Evolutionary conservation across 2,329 filamentous ascomycete genomes (phyloP).

Genomic region (Alternaria novae-zelandiae): DNA sequence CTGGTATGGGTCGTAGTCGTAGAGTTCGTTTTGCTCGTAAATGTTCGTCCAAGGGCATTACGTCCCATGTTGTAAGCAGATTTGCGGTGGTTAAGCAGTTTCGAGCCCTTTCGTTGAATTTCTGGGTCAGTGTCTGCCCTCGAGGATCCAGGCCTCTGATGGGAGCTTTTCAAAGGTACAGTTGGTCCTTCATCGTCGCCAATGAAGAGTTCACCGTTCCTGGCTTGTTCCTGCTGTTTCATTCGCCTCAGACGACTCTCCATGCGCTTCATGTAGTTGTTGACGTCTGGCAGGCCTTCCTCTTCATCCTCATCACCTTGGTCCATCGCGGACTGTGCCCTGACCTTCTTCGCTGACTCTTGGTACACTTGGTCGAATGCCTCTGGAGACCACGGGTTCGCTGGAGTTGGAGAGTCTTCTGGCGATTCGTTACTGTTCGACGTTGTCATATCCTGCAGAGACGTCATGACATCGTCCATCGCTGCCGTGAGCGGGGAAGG

Average conservation of each 20-base stretch:
- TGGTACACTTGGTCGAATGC: conserved; percentile 70
- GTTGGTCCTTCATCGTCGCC: conserved; percentile 56
- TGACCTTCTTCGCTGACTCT: conserved; percentile 48
- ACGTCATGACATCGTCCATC: conserved; percentile 98
- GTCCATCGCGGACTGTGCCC: conserved; percentile 75
- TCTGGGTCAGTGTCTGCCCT: conserved; percentile 37
- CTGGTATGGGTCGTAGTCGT: conserved; percentile 68
- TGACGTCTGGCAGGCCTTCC: conserved; percentile 72
- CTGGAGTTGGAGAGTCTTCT: conserved; percentile 63
- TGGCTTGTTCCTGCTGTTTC: conserved; percentile 58
- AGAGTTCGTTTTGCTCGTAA: conserved; percentile 86
- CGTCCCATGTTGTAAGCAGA: conserved; percentile 80
- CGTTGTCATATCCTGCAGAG: conserved; percentile 83
- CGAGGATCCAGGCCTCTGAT: conserved; percentile 51
- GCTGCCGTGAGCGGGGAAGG: conserved; percentile 91
- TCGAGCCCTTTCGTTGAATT: conserved; percentile 39
- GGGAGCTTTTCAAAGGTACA: conserved; percentile 65
- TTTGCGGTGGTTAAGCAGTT: conserved; percentile 65
- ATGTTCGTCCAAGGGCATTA: conserved; percentile 74
- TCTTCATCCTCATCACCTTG: conserved; percentile 61
- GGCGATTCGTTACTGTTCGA: conserved; percentile 58
- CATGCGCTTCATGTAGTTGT: conserved; percentile 91
- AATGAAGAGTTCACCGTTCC: conserved; percentile 59
- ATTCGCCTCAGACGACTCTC: conserved; percentile 78
- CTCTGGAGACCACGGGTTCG: conserved; percentile 89